Conservation (phyloP, 2,329 filamentous ascomycete genomes). For the Hymenoscyphus occultus region DNA sequence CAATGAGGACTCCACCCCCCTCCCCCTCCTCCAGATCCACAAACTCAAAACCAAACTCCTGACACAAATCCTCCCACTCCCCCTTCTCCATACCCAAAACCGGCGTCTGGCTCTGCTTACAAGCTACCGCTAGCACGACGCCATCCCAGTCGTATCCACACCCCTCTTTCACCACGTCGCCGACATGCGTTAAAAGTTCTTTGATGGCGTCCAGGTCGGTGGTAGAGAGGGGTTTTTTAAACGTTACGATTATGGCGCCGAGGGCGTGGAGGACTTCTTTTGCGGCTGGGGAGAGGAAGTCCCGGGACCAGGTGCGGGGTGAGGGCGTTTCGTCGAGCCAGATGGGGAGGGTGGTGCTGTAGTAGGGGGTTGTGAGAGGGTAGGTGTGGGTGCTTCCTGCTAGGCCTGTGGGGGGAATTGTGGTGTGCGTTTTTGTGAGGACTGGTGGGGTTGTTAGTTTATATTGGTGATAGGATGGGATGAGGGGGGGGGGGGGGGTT, state of each 20-base stretch:
- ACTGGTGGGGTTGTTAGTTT: slow-evolving; percentile 39
- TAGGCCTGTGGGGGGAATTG: slow-evolving; percentile 38
- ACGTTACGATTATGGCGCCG: slow-evolving; percentile 57
- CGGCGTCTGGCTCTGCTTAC: slow-evolving; percentile 38
- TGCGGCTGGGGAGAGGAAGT: slow-evolving; percentile 60
- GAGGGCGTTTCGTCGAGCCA: slow-evolving; percentile 62
- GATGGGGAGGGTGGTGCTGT: slow-evolving; percentile 57
- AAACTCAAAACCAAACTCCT: slow-evolving; percentile 59
- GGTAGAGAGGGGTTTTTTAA: slow-evolving; percentile 42
- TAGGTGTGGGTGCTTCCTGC: slow-evolving; percentile 60
- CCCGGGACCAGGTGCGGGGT: slow-evolving; percentile 47
- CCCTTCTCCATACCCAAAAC: slow-evolving; percentile 42
- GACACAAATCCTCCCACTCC: slow-evolving; percentile 60
- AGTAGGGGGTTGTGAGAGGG: slow-evolving; percentile 57
- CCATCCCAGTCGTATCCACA: slow-evolving; percentile 64
- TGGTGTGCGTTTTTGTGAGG: slow-evolving; percentile 47
- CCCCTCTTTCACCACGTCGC: slow-evolving; percentile 53
- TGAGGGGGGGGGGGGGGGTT: too few relatives aligned
- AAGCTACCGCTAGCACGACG: slow-evolving; percentile 56
- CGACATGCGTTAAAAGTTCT: slow-evolving; percentile 50
- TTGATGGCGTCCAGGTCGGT: slow-evolving; percentile 28
- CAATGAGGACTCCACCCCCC: too few relatives aligned
- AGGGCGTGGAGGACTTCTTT: slow-evolving; percentile 60
- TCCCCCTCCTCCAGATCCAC: slow-evolving; percentile 46
- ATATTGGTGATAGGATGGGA: not conserved